These are phyloP conservation scores for Helicostylum pulchrum DNA, from an alignment of 192 early-diverging fungal genomes.

Conservation along the genomic window DNA sequence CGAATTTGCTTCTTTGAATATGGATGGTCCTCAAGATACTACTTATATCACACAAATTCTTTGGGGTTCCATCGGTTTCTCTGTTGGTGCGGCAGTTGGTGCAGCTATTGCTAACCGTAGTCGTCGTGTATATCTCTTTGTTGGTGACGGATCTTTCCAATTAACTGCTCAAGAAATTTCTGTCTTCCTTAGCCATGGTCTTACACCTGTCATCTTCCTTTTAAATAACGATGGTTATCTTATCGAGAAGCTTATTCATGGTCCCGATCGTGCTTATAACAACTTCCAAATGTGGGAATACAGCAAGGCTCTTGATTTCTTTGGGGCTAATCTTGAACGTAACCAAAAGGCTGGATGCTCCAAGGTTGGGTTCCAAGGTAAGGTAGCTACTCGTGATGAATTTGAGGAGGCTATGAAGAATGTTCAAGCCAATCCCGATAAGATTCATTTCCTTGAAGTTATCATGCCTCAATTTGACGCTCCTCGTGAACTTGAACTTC, in stretches of 20 bases:
- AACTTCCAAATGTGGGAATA: constrained; percentile 51
- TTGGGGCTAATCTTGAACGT: constrained; percentile 29
- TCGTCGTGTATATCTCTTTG: constrained; percentile 42
- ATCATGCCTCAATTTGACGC: constrained; percentile 46
- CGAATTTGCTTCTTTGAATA: constrained; percentile 41
- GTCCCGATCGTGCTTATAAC: constrained; percentile 40
- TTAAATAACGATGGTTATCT: constrained; percentile 54
- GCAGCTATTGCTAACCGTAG: constrained; percentile 38
- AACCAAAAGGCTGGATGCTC: constrained; percentile 17
- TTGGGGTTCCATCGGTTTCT: constrained; percentile 33
- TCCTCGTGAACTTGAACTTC: constrained; percentile 37
- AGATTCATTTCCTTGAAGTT: constrained; percentile 47
- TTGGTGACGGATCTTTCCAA: constrained; percentile 54
- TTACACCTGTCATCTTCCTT: constrained; percentile 46
- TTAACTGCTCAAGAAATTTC: constrained; percentile 48
- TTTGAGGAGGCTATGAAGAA: constrained; percentile 39
- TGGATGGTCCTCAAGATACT: constrained; percentile 34
- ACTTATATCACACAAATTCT: constrained; percentile 43
- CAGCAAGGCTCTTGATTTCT: constrained; percentile 42
- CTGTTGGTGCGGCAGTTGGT: constrained; percentile 42
- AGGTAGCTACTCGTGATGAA: constrained; percentile 30
- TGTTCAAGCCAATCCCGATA: constrained; percentile 25
- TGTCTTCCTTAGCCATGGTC: constrained; percentile 43
- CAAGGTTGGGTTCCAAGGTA: constrained; percentile 32
- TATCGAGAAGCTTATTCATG: constrained; percentile 49